Base-by-base conservation (phyloP, 495 filamentous ascomycete genomes). In the Astrocystis sublimbata region DNA sequence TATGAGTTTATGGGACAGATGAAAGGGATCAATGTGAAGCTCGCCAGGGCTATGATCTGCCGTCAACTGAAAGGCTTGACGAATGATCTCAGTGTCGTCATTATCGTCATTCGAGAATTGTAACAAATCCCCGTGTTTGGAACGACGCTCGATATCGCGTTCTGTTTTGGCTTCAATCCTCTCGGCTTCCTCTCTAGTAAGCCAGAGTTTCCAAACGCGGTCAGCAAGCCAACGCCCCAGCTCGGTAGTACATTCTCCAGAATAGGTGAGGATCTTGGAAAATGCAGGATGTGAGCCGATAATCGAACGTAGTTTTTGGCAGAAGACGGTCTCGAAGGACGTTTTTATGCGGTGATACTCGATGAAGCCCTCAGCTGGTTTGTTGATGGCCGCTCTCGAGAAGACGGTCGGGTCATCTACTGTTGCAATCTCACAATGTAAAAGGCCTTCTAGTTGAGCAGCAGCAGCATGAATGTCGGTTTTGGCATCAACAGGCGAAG, bases 151-250 rank as follows among this genome's bases (percentile, higher is more conserved):
- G 50, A 77, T 71, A 40, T 74, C 68, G 40, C 81, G 73, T 61
- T 88, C 77, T 52, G 81, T 76, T 65, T 79, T 76, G 57, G 82
- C 75, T 58, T 89, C 84, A 7, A 92, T 70, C 63, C 86, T 91
- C 5, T 81, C 79, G 0, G 83, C 66, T 57, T 91, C 82, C 6
- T 86, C 82, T 26, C 91, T 87, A 0, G 77, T 77, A 7, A 97
- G 76, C n/a, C 86, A 86, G 49, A 89, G 82, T 24, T 77, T 74
- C 92, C 93, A 97, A 42, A 89, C 83, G 26, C 83, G 77, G 71
- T 99, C 93, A n/a, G 92, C 83, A 64, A 88, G 90, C 94, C 94
- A 99, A 24, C 78, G 72, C 6, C 94, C 92, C 10, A 98, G 77
- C 63, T 96, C 84, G 13, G 87, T 79, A 31, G 80, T 84, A 19